Conservation (phyloP, 352 stramenopile genomes). For the Phytopythium helicoides region DNA sequence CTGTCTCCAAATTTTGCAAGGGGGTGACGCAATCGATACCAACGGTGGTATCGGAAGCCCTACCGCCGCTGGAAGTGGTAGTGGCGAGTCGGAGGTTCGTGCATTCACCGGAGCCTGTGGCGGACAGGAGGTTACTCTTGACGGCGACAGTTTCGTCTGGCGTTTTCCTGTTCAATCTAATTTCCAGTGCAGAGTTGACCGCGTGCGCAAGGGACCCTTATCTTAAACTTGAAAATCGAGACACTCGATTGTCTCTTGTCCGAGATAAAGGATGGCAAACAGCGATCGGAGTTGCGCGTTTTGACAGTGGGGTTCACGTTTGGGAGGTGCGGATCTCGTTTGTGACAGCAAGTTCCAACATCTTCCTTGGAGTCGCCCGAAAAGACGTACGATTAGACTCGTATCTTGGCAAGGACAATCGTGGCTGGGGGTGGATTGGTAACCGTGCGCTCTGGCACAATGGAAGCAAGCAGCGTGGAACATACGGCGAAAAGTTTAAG, state of each 20-base stretch:
- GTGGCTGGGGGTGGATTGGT: slow-evolving; percentile 90
- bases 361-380: slow-evolving; percentile 85
- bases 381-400: slow-evolving; percentile 85
- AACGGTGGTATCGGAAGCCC: slow-evolving; percentile 10
- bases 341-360: slow-evolving; percentile 87
- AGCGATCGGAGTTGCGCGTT: slow-evolving; percentile 82
- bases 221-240: slow-evolving; percentile 86
- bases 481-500: slow-evolving; percentile 91
- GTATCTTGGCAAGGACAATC: slow-evolving; percentile 91
- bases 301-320: slow-evolving; percentile 82
- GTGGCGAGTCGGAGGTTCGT: slow-evolving; percentile 71
- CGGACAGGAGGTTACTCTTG: slow-evolving; percentile 85
- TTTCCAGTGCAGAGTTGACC: slow-evolving; percentile 86
- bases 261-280: slow-evolving; percentile 90
- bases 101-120: slow-evolving; percentile 82
- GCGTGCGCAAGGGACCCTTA: slow-evolving; percentile 83
- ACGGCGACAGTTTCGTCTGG: slow-evolving; percentile 86
- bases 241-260: slow-evolving; percentile 79
- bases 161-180: slow-evolving; percentile 87
- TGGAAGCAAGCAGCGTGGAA: slow-evolving; percentile 86
- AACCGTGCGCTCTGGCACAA: slow-evolving; percentile 90
- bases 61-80: slow-evolving; percentile 17
- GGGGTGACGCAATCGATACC: slow-evolving; percentile 30
- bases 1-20: slow-evolving; percentile 85
- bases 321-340: slow-evolving; percentile 89